Base-by-base conservation (phyloP, 148 eudicot species). In the Gaultheria prostrata region DNA sequence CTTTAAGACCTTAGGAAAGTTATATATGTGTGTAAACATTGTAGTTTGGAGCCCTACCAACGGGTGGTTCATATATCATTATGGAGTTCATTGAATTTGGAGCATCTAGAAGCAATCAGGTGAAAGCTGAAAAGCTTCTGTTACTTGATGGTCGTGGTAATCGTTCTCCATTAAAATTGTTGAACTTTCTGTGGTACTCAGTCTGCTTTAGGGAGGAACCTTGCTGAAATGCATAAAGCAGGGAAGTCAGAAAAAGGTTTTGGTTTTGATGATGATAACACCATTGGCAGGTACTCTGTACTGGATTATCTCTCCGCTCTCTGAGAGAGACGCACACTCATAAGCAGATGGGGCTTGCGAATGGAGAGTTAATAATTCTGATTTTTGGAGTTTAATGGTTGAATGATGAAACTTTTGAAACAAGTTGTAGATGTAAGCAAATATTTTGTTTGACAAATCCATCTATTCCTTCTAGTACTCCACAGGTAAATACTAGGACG, bases 11-110 rank as follows among this genome's bases (percentile, higher is more conserved):
- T 81, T 78, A 86, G 79, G 82, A 83, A 72, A 49, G 51, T 13
- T 20, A 73, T 80, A 2, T 28, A 10, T 79, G 73, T 48, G 69
- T 53, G 80, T 78, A 79, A 84, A 86, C 75, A 84, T 80, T 87
- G 85, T 84, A 97, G 99, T 89, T 93, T 50, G 99, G 99, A 83
- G 72, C 94, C 80, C 84, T 97, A 26, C 96, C 96, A 51, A 86
- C 87, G 51, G 98, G 99, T 65, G 99, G 99, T 80, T 97, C 99
- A 24, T 97, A 85, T 88, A 97, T 97, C 84, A 97, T 97, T 45
- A 94, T 97, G 98, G 99, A 97, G 87, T 97, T 89, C 56, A 89
- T 97, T 50, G 98, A 95, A 85, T 95, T 95, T 87, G 98, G 99
- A 85, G 87, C 89, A 79, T 93, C 97, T 83, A 88, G 94, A 88